Evolutionary conservation across 2,329 filamentous ascomycete genomes (phyloP), one percentile per base, ranked within the genome.

Genomic region (Calonectria henricotiae): DNA sequence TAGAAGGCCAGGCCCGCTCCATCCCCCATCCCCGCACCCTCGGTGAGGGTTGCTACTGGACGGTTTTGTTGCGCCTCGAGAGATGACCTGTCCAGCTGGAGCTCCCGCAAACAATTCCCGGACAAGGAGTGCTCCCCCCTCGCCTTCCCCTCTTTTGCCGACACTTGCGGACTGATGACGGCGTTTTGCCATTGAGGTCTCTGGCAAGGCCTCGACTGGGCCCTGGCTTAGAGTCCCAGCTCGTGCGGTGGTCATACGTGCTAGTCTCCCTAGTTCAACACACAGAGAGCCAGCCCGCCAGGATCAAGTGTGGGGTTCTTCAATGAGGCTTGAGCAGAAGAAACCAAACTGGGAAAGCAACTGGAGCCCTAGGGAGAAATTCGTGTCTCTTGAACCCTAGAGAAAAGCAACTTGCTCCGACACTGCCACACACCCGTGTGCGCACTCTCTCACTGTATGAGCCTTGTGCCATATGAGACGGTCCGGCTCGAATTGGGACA

Each of bases 231-330:
- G 67, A 73, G 51, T 73, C 35, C 43, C 44, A 68, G 74, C 72
- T 77, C 66, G 75, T 77, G 75, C 73, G 64, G 70, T 46, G 60
- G 74, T 75, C 75, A 76, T 77, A 73, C 68, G 68, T 67, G 51
- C 74, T 77, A 64, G 68, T 71, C 65, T 67, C 68, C 72, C 64
- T 73, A 73, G 72, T 72, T 74, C 72, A 76, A 76, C 75, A 73
- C 74, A 54, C 73, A 70, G 68, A 77, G 65, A 47, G 62, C 67
- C 70, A 67, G 65, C 54, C 62, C 20, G 37, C 55, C 54, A 51
- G 62, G 67, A 65, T 62, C 62, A 65, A 27, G 17, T 70, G 68
- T 70, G 68, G 67, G 67, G 67, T 65, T 66, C 30, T 25, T 58
- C 44, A 69, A 71, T 74, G 71, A 71, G 64, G 73, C 62, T 68